Evolutionary conservation across 225 moss, liverwort and hornwort genomes (phyloP).

Genomic region (Takakia lepidozioides): DNA sequence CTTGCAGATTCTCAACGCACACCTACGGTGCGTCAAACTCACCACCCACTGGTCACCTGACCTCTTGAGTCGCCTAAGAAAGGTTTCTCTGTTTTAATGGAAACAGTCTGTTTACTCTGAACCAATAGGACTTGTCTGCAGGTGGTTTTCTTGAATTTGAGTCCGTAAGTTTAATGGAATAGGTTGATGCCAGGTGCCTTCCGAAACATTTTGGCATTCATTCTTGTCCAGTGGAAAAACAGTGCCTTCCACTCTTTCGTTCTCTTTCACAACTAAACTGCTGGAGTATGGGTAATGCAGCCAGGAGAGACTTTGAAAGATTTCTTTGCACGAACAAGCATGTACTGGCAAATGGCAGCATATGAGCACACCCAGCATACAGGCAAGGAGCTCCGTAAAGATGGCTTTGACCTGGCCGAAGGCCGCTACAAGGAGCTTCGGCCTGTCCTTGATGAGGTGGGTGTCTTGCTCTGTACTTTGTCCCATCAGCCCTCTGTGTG

Average conservation of each 20-base stretch:
- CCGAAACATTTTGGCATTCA: too few relatives aligned
- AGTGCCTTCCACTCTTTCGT: neutral
- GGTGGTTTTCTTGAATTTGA: too few relatives aligned
- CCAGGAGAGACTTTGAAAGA: conserved; percentile 65
- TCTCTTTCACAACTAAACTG: neutral
- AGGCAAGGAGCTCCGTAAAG: conserved; percentile 80
- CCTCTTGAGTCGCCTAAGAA: too few relatives aligned
- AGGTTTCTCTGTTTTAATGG: neutral
- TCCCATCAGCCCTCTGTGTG: too few relatives aligned
- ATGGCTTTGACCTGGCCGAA: conserved; percentile 84
- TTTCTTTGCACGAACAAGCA: conserved; percentile 67
- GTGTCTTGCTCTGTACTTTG: neutral
- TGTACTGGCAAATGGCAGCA: conserved; percentile 88
- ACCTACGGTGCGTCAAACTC: conserved; percentile 44
- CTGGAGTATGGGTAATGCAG: conserved; percentile 16
- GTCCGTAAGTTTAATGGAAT: too few relatives aligned
- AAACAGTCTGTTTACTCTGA: too few relatives aligned
- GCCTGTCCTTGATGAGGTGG: conserved; percentile 73
- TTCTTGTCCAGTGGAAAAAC: neutral
- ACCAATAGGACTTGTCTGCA: too few relatives aligned
- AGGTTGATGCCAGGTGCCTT: too few relatives aligned
- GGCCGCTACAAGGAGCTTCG: conserved; percentile 73
- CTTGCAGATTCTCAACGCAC: conserved; percentile 77
- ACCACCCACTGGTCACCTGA: too few relatives aligned
- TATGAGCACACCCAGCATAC: conserved; percentile 84